Percentiles rank a stretch among this genome's conserved stretches.
Evolutionary conservation across 2,329 filamentous ascomycete species (phyloP).

Genomic region (Ophiosphaerella herpotricha): DNA sequence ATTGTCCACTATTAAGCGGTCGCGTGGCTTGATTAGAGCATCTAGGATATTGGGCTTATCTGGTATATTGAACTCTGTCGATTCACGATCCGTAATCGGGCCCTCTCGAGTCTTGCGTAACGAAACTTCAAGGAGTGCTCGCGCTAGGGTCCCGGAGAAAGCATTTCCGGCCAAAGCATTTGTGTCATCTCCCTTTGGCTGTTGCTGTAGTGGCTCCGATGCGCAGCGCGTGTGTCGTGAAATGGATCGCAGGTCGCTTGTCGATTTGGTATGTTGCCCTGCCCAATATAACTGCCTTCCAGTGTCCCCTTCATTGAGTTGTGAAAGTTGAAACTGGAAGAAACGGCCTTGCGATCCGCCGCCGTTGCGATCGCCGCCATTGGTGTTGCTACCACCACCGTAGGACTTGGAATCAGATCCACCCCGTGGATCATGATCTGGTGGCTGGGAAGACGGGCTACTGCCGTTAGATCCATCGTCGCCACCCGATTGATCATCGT

Average conservation of each 20-base stretch:
- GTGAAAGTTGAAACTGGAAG: constrained; percentile 41
- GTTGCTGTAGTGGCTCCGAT: constrained; percentile 14
- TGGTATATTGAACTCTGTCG: no score
- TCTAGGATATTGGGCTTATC: no score
- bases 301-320: constrained; percentile 17
- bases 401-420: constrained; percentile 21
- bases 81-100: no score
- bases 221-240: constrained; percentile 1
- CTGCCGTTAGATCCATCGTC: constrained; percentile 26
- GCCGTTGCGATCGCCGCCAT: constrained; percentile 16
- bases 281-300: constrained; percentile 5
- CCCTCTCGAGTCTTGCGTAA: neutral
- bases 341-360: constrained; percentile 24
- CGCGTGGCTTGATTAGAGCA: no score
- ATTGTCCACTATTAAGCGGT: neutral
- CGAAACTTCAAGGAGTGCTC: neutral
- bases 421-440: constrained; percentile 23
- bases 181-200: constrained; percentile 28
- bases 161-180: constrained; percentile 40
- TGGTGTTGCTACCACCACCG: constrained; percentile 14
- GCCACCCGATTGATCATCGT: constrained; percentile 33
- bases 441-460: constrained; percentile 26
- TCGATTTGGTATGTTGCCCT: constrained; percentile 9
- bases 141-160: constrained; percentile 28
- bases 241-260: neutral